Evolutionary conservation across 768 basidiomycete species (phyloP), one percentile per base, ranked within the genome.

Genomic region (Infundibulicybe gibba): DNA sequence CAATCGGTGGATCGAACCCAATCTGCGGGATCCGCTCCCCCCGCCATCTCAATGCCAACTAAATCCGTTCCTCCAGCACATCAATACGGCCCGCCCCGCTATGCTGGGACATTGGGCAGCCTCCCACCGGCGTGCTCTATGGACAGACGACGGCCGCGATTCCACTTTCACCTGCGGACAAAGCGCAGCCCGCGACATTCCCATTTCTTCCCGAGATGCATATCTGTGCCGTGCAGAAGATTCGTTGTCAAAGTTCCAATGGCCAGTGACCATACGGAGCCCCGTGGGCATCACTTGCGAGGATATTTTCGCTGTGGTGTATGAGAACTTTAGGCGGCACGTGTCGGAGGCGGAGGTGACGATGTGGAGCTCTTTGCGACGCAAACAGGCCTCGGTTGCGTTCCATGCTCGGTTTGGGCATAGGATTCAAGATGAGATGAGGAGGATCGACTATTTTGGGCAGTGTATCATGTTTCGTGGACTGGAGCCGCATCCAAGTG

Each of bases 171-270:
- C 48, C 57, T 1, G 56, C 65, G 3, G 76, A 77, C 50, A 55
- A 62, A 40, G 64, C 73, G n/a, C 80, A 85, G 57, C 81, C 83
- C 0, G 83, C 83, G n/a, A 83, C 83, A 6, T 75, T 63, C 56
- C 84, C 84, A 0, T 74, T 81, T 48, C 62, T 83, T 39, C 76
- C 76, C 6, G 69, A 75, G 47, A 72, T 86, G 72, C 71, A 69
- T 52, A 75, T 86, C 61, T 70, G 67, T 47, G 70, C 62, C 3
- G 65, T 83, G 79, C 75, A 15, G 78, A 76, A 41, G 77, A 80
- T 51, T 63, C 72, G 1, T 65, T 69, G n/a, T 63, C 67, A 0
- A 59, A 52, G 11, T 78, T 79, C 55, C 74, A 69, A 13, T 84
- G 83, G 83, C 77, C 80, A 9, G 66, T 83, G 43, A 75, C 71